Conservation (phyloP, 345 rosid species). For the Citrus inodora region DNA sequence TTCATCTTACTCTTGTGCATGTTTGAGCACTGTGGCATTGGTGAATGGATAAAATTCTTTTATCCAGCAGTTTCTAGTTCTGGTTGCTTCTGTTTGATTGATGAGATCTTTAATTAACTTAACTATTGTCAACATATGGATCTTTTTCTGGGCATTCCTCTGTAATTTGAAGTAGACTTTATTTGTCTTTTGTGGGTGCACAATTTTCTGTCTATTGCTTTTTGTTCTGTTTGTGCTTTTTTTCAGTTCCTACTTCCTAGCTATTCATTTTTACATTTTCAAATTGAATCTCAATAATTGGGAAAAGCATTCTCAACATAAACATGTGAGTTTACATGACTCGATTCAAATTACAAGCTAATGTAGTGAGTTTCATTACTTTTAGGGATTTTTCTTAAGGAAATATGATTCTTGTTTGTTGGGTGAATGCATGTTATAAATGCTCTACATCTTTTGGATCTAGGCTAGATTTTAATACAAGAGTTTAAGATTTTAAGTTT, state of each 20-base stretch:
- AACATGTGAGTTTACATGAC: neutral
- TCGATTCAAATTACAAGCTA: neutral
- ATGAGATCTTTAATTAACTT: neutral
- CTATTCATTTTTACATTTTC: neutral
- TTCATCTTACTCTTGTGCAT: neutral
- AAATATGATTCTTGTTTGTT: neutral
- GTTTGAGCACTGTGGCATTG: neutral
- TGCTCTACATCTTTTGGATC: neutral
- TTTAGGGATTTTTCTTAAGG: neutral
- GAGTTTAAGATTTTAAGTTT: neutral
- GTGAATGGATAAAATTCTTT: neutral
- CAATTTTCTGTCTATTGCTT: neutral
- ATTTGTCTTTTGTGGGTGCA: neutral
- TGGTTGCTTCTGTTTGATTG: neutral
- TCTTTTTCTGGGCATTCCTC: neutral
- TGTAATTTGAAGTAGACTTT: neutral
- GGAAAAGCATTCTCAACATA: neutral
- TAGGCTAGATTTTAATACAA: neutral
- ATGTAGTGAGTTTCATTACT: neutral
- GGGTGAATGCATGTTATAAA: neutral
- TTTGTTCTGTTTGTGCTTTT: neutral
- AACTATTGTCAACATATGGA: neutral
- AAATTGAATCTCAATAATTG: neutral
- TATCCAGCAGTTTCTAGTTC: neutral
- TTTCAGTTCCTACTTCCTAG: neutral